Evolutionary conservation across 1,284 basidiomycete species (phyloP).

Genomic region (Tilletia walkeri): DNA sequence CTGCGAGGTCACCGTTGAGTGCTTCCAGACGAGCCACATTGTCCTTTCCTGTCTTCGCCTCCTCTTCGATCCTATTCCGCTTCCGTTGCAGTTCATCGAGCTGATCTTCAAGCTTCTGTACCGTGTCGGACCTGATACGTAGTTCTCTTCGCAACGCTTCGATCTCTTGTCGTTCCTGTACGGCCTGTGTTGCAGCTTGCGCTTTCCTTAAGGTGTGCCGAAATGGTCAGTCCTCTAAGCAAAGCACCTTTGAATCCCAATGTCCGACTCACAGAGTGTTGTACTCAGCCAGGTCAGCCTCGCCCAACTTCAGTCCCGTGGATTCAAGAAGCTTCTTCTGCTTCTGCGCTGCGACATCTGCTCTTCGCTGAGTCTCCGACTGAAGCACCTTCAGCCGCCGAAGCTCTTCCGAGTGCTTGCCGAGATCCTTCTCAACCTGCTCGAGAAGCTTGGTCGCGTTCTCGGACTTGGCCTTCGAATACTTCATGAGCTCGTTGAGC

Average conservation of each 20-base stretch:
- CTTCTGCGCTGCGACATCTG: conserved; percentile 63
- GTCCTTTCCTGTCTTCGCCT: conserved; percentile 63
- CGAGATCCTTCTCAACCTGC: conserved; percentile 69
- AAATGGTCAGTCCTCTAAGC: neutral
- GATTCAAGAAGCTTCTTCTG: conserved; percentile 70
- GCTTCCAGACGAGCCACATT: conserved; percentile 62
- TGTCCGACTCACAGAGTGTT: conserved; percentile 63
- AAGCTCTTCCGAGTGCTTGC: conserved; percentile 66
- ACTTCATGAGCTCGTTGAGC: conserved; percentile 80
- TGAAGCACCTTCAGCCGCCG: conserved; percentile 69
- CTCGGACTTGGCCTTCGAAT: conserved; percentile 73
- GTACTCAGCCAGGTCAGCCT: conserved; percentile 84
- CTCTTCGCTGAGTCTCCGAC: conserved; percentile 63
- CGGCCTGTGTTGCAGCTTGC: conserved; percentile 68
- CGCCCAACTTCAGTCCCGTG: conserved; percentile 73
- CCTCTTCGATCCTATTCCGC: conserved; percentile 66
- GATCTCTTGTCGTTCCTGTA: conserved; percentile 81
- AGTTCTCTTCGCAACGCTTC: conserved; percentile 79
- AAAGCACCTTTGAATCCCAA: neutral
- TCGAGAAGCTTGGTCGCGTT: conserved; percentile 69
- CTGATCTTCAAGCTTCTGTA: conserved; percentile 63
- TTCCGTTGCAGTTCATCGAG: conserved; percentile 68
- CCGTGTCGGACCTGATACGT: conserved; percentile 69
- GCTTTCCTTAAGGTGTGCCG: conserved; percentile 59
- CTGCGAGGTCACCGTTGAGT: conserved; percentile 27